Evolutionary conservation across 2,329 filamentous ascomycete species (phyloP), one percentile per base, ranked within the genome.

Genomic region (Samsoniella hepiali): DNA sequence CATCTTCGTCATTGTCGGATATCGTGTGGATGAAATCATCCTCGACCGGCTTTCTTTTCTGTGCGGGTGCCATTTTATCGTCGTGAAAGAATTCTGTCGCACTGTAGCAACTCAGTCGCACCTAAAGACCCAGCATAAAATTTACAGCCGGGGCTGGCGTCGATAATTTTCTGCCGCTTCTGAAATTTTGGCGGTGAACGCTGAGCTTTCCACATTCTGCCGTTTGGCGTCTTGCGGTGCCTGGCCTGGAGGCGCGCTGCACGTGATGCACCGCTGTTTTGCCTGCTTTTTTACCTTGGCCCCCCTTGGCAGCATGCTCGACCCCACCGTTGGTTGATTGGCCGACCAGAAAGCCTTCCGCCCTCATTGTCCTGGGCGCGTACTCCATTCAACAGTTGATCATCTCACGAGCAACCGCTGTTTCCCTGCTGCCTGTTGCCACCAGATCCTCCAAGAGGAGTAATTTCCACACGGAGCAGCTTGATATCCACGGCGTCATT

Each of bases 1-100:
- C 73, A 13, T 79, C 73, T 17, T 82, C 81, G 45, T 86, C 84
- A 65, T 83, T 82, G 69, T 87, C 85, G 58, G 83, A 85, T 62
- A 87, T 79, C 15, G 84, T 87, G 67, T 81, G 80, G 65, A 87
- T 78, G 64, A 87, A 87, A 63, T 87, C 84, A 69, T 86, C 84
- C 63, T 81, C 78, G 54, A 76, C 72, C 13, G 77, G 73, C 68
- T 83, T 83, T 67, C 82, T 78, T 67, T 84, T 84, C 31, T 78
- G 75, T 50, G 75, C 74, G 63, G 79, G 79, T 53, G 80, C 77
- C 81, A 83, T 83, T 53, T 68, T 76, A 67, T 51, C 68, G 64
- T n/a, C 13, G 7, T 15, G 36, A 10, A 51, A 8, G 17, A 22
- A 42, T 36, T 40, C 1, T 57, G 44, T n/a, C 53, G 36, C 36